Conservation (phyloP, 352 stramenopile species). For the Phytophthora foliorum region DNA sequence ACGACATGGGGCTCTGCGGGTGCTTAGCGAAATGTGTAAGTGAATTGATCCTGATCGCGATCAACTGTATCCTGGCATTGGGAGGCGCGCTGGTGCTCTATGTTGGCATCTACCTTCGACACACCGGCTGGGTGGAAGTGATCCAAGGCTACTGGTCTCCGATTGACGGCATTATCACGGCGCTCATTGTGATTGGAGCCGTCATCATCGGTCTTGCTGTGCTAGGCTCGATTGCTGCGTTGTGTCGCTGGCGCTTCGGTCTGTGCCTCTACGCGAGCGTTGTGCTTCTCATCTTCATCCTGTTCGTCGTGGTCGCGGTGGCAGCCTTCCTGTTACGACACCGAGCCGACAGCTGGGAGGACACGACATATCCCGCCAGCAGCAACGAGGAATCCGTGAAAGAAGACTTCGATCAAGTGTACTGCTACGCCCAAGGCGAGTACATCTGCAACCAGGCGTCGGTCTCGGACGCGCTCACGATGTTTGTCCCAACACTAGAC, state of each 20-base stretch:
- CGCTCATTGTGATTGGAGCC: constrained; percentile 58
- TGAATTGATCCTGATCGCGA: constrained; percentile 57
- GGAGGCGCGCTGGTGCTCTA: constrained; percentile 69
- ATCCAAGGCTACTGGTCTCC: constrained; percentile 64
- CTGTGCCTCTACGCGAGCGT: constrained; percentile 68
- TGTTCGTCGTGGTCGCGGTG: constrained; percentile 61
- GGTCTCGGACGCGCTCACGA: constrained; percentile 56
- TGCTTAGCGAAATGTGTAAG: constrained; percentile 42
- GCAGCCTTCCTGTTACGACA: constrained; percentile 54
- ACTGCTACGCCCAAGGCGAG: constrained; percentile 80
- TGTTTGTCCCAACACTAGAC: constrained; percentile 59
- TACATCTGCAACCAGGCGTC: constrained; percentile 76
- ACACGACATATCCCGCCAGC: constrained; percentile 56
- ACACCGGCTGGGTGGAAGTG: constrained; percentile 71
- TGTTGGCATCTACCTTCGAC: constrained; percentile 49
- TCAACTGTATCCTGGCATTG: constrained; percentile 72
- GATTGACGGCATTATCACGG: constrained; percentile 53
- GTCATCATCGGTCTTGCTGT: constrained; percentile 69
- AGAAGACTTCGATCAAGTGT: constrained; percentile 69
- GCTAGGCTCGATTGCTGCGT: constrained; percentile 63
- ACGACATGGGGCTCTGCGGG: constrained; percentile 39
- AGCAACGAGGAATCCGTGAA: constrained; percentile 61
- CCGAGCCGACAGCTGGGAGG: constrained; percentile 60
- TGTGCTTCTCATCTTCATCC: constrained; percentile 59
- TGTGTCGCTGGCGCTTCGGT: constrained; percentile 65